Evolutionary conservation across 345 rosid genomes (phyloP), one percentile per base, ranked within the genome.

Genomic region (Geranium rotundifolium): DNA sequence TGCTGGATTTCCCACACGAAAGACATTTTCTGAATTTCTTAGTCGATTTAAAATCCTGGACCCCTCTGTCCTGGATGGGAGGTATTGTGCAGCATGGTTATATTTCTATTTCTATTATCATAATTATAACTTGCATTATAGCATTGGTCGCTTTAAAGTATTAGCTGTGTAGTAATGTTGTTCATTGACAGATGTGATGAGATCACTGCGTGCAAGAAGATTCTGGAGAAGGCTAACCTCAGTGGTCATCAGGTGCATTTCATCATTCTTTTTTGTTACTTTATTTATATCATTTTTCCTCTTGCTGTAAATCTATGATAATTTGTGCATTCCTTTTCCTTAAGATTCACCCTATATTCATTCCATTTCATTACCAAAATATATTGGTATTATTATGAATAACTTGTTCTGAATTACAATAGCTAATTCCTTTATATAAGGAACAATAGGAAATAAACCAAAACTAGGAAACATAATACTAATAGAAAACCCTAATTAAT

Each of bases 1-100:
- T 74, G 99, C 96, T 37, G 99, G 99, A 59, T 90, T 79, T 74
- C 99, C 99, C 59, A 86, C 99, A 67, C 80, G 99, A 77, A 93
- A 80, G 77, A 62, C 79, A 19, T 93, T 93, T 75, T 68, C 67
- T 63, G 97, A 93, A 72, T 90, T 93, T 68, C 54, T 74, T 59
- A 69, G 67, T 61, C 89, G 97, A 65, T 90, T 93, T 73, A 60
- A 79, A 57, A 74, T 90, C 37, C 80, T 93, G 59, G 82, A 84
- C 17, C 84, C 97, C 0, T 84, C 83, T 68, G 79, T 74, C 61
- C 61, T 80, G 57, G 60, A 70, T 64, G 81, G 69, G 37, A 81
- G 96, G 99, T 92, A 79, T 57, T 58, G 61, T 19, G 68, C 56
- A 61, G 27, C 41, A 62, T 49, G 56, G 19, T 60, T 37, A 69